Conservation (phyloP, 208 protist genomes). For the Leishmania aethiopica region DNA sequence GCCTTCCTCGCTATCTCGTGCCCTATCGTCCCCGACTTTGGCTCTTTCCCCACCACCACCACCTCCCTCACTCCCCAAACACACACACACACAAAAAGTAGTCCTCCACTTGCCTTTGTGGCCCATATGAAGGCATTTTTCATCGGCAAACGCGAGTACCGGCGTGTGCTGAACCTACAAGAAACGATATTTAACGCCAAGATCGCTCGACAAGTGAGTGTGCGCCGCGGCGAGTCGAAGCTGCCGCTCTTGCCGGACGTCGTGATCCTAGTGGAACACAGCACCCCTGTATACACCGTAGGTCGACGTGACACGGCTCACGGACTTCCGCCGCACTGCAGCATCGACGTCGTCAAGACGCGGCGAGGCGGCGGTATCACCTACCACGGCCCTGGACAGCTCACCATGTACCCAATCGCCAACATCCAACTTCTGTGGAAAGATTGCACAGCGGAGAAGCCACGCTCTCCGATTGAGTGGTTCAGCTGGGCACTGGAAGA, state of each 20-base stretch:
- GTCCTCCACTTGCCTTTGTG: not conserved
- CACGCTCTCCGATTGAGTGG: slow-evolving; percentile 85
- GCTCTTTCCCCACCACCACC: not conserved
- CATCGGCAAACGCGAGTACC: slow-evolving; percentile 60
- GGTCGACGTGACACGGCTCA: slow-evolving; percentile 76
- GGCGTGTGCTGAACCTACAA: slow-evolving; percentile 65
- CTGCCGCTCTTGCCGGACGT: slow-evolving; percentile 53
- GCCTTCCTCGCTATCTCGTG: not conserved
- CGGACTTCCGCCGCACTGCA: slow-evolving; percentile 44
- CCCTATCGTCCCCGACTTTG: not conserved
- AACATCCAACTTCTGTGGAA: slow-evolving; percentile 82
- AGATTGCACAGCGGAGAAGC: slow-evolving; percentile 48
- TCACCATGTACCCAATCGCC: slow-evolving; percentile 87
- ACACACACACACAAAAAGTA: not conserved
- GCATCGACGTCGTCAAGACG: slow-evolving; percentile 70
- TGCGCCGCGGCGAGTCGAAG: slow-evolving; percentile 37
- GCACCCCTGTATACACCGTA: slow-evolving; percentile 82
- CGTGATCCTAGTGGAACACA: slow-evolving; percentile 79
- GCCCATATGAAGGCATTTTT: slow-evolving; percentile 66
- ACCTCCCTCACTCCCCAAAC: not conserved
- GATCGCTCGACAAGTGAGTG: slow-evolving; percentile 52
- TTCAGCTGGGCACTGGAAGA: slow-evolving; percentile 79
- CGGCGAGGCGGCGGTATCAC: slow-evolving; percentile 85
- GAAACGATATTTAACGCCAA: slow-evolving; percentile 70
- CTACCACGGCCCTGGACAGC: slow-evolving; percentile 87